Percentiles rank a stretch among this genome's conserved stretches.
Conservation (phyloP, 2,329 filamentous ascomycete species). For the Pleurostoma richardsiae region DNA sequence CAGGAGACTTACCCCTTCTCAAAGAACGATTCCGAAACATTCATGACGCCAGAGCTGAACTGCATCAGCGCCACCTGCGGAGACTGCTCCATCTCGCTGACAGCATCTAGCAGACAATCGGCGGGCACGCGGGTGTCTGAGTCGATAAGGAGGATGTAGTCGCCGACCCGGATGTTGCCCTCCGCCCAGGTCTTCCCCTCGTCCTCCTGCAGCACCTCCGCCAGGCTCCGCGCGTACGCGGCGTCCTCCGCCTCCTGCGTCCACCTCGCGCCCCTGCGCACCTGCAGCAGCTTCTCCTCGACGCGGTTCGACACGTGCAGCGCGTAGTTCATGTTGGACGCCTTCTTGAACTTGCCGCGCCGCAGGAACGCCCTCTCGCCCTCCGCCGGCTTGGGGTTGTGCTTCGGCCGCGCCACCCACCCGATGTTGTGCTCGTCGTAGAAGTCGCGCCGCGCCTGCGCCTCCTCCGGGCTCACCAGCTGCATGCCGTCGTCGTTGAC, state of each 20-base stretch:
- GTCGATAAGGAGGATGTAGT: slow-evolving; percentile 47
- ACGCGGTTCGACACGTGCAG: slow-evolving; percentile 49
- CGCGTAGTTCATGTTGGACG: slow-evolving; percentile 65
- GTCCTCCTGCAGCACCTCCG: slow-evolving; percentile 41
- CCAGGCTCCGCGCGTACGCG: slow-evolving; percentile 39
- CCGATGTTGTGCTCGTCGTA: slow-evolving; percentile 55
- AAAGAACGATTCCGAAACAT: slow-evolving; percentile 67
- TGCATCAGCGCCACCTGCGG: slow-evolving; percentile 69
- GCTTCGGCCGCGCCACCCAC: slow-evolving; percentile 46
- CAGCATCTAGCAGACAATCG: slow-evolving; percentile 65
- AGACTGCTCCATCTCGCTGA: slow-evolving; percentile 64
- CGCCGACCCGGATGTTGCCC: slow-evolving; percentile 51
- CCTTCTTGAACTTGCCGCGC: slow-evolving; percentile 60
- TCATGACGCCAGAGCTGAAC: slow-evolving; percentile 71
- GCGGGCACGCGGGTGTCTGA: slow-evolving; percentile 58
- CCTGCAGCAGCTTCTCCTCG: slow-evolving; percentile 41
- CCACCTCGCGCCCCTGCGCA: slow-evolving; percentile 31
- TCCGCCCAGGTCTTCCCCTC: slow-evolving; percentile 49
- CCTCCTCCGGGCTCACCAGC: slow-evolving; percentile 44
- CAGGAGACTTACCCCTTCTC: slow-evolving; percentile 50
- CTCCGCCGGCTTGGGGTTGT: slow-evolving; percentile 46
- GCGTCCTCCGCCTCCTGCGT: slow-evolving; percentile 33
- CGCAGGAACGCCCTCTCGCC: slow-evolving; percentile 46
- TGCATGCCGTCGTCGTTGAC: slow-evolving; percentile 67
- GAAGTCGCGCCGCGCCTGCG: slow-evolving; percentile 44